phyloP scores from a whole-genome alignment of 495 filamentous ascomycete genomes.

The Usnea hakonensis region DNA sequence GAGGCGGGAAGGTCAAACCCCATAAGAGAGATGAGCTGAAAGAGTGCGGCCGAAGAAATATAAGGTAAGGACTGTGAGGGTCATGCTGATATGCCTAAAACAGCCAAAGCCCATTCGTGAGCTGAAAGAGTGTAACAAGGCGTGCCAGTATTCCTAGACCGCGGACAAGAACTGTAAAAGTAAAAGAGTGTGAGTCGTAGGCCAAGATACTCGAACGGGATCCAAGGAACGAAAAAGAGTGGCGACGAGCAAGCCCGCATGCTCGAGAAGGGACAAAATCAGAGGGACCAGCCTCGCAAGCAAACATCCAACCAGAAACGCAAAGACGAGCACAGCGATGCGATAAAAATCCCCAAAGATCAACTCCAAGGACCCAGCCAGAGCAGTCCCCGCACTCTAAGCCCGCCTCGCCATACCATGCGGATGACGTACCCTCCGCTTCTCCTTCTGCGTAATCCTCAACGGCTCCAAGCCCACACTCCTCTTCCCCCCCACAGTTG shows the following conservation, averaged over 20 bases:
- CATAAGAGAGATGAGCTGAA: too few species aligned
- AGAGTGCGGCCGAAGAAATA: too few species aligned
- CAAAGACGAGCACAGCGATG: too few species aligned
- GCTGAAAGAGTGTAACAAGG: not conserved
- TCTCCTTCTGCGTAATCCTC: not conserved
- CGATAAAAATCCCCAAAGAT: too few species aligned
- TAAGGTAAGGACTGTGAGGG: too few species aligned
- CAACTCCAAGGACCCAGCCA: too few species aligned
- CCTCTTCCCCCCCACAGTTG: not conserved
- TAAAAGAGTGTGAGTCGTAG: too few species aligned
- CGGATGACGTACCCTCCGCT: not conserved
- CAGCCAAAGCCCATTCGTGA: too few species aligned
- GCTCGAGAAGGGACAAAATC: not conserved
- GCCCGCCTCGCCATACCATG: not conserved
- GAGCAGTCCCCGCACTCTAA: not conserved
- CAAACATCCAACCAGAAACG: not conserved
- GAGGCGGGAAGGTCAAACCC: too few species aligned
- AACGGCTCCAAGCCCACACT: not conserved
- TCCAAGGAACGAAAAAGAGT: too few species aligned
- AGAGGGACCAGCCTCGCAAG: not conserved
- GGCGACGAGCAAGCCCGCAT: not conserved
- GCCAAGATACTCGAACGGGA: too few species aligned
- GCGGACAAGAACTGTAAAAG: not conserved
- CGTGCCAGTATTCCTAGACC: not conserved
- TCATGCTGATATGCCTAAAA: too few species aligned